phyloP scores from a whole-genome alignment of 345 rosid species.

The Rhodomyrtus tomentosa region DNA sequence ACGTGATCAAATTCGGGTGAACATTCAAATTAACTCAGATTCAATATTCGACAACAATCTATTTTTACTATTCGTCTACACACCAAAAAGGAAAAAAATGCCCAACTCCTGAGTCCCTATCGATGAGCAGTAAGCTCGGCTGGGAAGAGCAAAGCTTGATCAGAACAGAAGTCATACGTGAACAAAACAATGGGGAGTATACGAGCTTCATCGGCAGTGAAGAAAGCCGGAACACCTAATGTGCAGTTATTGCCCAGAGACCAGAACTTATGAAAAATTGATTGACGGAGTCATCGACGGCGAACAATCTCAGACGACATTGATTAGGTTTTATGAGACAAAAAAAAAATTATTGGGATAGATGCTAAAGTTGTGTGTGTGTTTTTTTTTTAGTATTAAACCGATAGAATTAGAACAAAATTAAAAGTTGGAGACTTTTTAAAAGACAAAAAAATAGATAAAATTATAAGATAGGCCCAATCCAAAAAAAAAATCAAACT shows the following conservation, averaged over 20 bases:
- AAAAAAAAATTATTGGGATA: no score
- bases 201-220: neutral
- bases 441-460: no score
- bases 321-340: neutral
- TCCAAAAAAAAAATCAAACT: no score
- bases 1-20: neutral
- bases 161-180: accelerated
- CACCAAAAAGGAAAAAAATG: neutral
- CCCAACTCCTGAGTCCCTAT: neutral
- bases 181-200: neutral
- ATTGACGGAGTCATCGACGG: neutral
- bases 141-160: neutral
- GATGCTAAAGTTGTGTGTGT: no score
- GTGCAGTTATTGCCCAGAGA: neutral
- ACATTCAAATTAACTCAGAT: neutral
- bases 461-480: no score
- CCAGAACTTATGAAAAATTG: neutral
- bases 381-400: no score
- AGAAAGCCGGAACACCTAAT: neutral
- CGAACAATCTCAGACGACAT: neutral
- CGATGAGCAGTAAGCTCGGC: neutral
- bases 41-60: neutral
- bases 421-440: no score
- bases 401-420: no score
- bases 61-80: neutral